These are phyloP conservation scores for Mucuna pruriens DNA, from an alignment of 306 rosid genomes.

Conservation along the genomic window DNA sequence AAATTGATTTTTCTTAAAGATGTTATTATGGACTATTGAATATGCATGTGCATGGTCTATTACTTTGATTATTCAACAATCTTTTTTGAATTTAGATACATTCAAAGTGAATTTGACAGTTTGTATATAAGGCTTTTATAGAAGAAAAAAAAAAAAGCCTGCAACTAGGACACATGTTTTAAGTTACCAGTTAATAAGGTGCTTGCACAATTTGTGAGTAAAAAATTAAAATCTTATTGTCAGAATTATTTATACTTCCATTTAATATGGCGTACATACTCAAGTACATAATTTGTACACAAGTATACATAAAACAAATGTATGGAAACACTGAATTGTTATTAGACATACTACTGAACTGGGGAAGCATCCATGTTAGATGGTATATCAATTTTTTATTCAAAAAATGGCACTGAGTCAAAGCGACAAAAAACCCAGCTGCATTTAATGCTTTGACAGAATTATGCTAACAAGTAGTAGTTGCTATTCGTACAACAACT, in stretches of 20 bases:
- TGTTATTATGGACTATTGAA: not conserved
- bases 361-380: conserved; percentile 36
- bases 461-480: not conserved
- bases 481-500: conserved; percentile 3
- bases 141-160: not conserved
- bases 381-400: not conserved
- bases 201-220: not conserved
- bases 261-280: conserved; percentile 46
- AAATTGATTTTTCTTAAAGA: not conserved
- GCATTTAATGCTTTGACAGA: conserved; percentile 40
- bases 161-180: not conserved
- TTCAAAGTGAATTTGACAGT: not conserved
- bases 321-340: not conserved
- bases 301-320: not conserved
- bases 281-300: conserved; percentile 51
- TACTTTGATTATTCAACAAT: not conserved
- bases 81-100: not conserved
- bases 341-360: not conserved
- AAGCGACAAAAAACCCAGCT: conserved; percentile 38
- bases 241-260: not conserved
- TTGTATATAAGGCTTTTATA: not conserved
- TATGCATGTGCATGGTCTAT: conserved; percentile 14
- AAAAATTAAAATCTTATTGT: not conserved
- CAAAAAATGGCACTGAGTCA: conserved; percentile 4
- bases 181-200: not conserved